These are phyloP conservation scores for Lactarius sanguifluus DNA, from an alignment of 768 basidiomycete species.

Conservation along the genomic window DNA sequence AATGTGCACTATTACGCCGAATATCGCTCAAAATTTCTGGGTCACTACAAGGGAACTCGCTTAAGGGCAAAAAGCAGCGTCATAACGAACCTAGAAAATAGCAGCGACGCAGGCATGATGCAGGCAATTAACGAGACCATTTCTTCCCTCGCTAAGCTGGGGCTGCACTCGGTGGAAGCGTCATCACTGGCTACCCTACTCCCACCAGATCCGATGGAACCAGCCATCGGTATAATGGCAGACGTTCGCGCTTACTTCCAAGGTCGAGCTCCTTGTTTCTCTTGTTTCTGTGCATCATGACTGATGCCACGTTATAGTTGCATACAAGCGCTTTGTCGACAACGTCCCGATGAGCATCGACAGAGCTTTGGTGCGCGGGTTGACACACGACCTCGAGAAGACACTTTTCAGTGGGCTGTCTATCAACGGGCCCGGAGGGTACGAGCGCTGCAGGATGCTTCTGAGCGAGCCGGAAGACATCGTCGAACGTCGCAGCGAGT, in stretches of 20 bases:
- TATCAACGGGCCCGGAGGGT: conserved; percentile 47
- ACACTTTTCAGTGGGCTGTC: conserved; percentile 48
- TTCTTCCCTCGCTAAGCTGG: conserved; percentile 41
- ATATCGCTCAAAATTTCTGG: conserved; percentile 50
- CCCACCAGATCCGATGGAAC: conserved; percentile 51
- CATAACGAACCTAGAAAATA: conserved; percentile 1
- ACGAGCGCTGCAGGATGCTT: conserved; percentile 46
- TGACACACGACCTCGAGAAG: conserved; percentile 41
- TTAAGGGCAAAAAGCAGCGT: conserved; percentile 11
- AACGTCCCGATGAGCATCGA: conserved; percentile 58
- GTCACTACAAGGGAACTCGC: conserved; percentile 45
- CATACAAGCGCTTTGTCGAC: conserved; percentile 60
- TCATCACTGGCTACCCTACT: conserved; percentile 50
- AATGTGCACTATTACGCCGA: conserved; percentile 32
- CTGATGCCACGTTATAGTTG: conserved; percentile 38
- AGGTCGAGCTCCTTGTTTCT: conserved; percentile 42
- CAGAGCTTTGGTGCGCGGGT: conserved; percentile 51
- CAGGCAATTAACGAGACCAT: conserved; percentile 33
- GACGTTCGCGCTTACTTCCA: conserved; percentile 72
- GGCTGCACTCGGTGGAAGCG: conserved; percentile 39
- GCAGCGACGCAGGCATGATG: background rate
- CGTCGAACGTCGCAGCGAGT: conserved; percentile 45
- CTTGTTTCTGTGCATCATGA: background rate
- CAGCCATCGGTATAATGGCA: conserved; percentile 64
- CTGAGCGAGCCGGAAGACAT: conserved; percentile 50